Evolutionary conservation across 371 early-diverging fungal genomes (phyloP).

Genomic region (Chytridiales sp.): DNA sequence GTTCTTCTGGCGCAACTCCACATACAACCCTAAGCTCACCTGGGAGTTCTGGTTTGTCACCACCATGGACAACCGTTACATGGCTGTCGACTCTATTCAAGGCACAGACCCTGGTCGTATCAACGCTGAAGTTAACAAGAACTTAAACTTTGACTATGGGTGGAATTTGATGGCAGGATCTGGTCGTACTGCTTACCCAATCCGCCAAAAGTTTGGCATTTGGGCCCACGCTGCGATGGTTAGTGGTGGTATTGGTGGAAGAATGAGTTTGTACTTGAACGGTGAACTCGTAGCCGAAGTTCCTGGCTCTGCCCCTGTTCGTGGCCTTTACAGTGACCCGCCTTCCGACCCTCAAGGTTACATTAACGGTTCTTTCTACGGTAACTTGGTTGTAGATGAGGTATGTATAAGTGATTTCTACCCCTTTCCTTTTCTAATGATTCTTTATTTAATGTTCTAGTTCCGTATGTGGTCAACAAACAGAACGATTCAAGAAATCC

Average conservation of each 20-base stretch:
- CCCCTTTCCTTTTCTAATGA: too few species aligned
- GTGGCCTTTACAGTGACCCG: background rate
- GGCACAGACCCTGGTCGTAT: background rate
- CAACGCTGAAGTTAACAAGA: conserved; percentile 5
- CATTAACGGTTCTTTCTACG: background rate
- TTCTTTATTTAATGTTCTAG: too few species aligned
- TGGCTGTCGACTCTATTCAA: background rate
- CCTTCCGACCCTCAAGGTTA: background rate
- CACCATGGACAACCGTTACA: background rate
- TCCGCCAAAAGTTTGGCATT: conserved; percentile 3
- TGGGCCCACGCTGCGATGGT: conserved; percentile 8
- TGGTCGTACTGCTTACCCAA: background rate
- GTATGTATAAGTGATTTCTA: too few species aligned
- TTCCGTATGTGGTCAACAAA: conserved; percentile 10
- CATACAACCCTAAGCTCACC: conserved; percentile 5
- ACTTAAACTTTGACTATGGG: conserved; percentile 18
- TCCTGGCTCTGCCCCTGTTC: background rate
- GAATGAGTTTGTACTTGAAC: background rate
- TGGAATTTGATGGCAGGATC: conserved; percentile 8
- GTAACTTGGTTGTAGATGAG: background rate
- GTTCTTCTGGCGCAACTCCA: conserved; percentile 7
- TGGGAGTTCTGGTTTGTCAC: conserved; percentile 10
- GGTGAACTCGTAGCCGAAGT: background rate
- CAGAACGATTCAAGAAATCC: background rate
- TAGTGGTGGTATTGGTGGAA: conserved; percentile 1